These are phyloP conservation scores for Pythium angustatum DNA, from an alignment of 352 stramenopile genomes.

Conservation along the genomic window DNA sequence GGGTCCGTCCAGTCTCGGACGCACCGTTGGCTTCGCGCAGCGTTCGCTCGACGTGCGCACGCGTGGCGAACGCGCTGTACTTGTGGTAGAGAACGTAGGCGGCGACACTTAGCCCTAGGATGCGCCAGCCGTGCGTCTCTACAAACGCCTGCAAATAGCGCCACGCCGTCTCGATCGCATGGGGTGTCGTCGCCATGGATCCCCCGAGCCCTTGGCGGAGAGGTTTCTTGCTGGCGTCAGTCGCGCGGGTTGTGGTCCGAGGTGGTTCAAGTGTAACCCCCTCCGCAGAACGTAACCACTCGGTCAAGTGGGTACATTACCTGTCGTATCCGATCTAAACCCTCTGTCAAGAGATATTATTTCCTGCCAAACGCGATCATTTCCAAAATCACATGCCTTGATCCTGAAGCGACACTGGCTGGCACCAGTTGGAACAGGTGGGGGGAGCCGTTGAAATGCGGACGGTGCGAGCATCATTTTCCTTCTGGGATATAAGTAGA, in stretches of 20 bases:
- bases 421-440: not conserved
- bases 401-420: constrained; percentile 23
- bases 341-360: not conserved
- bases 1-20: constrained; percentile 5
- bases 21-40: constrained; percentile 58
- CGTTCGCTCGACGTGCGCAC: constrained; percentile 33
- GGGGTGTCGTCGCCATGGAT: constrained; percentile 4
- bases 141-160: constrained; percentile 26
- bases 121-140: constrained; percentile 57
- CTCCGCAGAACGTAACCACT: not conserved
- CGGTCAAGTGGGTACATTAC: not conserved
- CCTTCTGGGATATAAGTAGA: not conserved
- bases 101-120: constrained; percentile 38
- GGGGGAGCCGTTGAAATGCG: not conserved
- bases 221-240: constrained; percentile 9
- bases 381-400: constrained; percentile 1
- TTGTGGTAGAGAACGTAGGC: constrained; percentile 31
- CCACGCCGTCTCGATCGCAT: constrained; percentile 21
- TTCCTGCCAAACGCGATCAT: not conserved
- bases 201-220: no score
- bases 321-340: not conserved
- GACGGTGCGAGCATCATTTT: not conserved
- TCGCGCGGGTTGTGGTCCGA: not conserved
- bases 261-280: constrained; percentile 15
- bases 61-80: constrained; percentile 34